Conservation (phyloP, 257 asterid genomes). For the Ophiorrhiza pumila region DNA sequence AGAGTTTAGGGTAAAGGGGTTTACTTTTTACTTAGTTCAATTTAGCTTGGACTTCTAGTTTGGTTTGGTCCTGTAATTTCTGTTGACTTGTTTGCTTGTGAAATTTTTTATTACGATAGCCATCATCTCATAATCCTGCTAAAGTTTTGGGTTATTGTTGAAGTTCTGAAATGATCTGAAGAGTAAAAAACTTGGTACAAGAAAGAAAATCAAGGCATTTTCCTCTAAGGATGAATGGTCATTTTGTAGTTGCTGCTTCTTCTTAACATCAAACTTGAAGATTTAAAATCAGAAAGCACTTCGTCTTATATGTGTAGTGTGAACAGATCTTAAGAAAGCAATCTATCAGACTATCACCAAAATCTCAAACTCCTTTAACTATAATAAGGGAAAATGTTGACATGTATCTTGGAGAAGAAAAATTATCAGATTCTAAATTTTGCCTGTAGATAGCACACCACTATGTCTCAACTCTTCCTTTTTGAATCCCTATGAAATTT, state of each 20-base stretch:
- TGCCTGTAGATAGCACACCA: not conserved
- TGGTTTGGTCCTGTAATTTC: not conserved
- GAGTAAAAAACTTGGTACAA: not conserved
- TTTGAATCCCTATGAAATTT: not conserved
- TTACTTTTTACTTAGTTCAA: not conserved
- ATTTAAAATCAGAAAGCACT: not conserved
- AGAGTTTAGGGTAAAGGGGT: conserved; percentile 3
- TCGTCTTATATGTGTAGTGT: not conserved
- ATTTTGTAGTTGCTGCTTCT: not conserved
- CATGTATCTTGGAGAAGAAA: not conserved
- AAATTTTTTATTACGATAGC: not conserved
- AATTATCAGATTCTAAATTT: no score
- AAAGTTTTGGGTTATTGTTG: not conserved
- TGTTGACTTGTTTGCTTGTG: not conserved
- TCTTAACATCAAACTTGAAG: not conserved
- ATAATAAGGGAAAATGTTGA: not conserved
- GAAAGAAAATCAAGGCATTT: not conserved
- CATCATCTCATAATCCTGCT: not conserved
- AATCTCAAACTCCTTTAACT: not conserved
- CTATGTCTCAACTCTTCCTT: not conserved
- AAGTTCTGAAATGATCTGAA: not conserved
- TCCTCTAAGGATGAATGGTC: not conserved
- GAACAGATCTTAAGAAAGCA: not conserved
- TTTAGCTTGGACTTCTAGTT: conserved; percentile 3
- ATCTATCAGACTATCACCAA: not conserved